phyloP scores from a whole-genome alignment of 2,329 filamentous ascomycete genomes.

The Ascomycota sp. region DNA sequence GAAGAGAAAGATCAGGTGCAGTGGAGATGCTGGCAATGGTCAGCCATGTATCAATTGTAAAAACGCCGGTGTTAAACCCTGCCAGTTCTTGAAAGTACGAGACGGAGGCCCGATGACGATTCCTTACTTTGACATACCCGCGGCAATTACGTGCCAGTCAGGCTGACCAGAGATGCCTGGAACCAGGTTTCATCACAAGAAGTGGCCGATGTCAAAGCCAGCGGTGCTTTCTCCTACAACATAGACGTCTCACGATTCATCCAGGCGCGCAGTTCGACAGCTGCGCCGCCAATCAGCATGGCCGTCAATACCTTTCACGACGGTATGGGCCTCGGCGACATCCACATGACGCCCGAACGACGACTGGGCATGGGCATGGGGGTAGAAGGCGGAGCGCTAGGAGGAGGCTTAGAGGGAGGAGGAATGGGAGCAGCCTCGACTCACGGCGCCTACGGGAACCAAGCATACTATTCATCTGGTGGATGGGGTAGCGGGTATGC shows the following conservation, averaged over 20 bases:
- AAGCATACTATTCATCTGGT: slow-evolving; percentile 7
- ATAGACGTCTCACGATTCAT: slow-evolving; percentile 12
- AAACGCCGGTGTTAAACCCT: slow-evolving; percentile 47
- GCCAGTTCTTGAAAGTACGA: slow-evolving; percentile 62
- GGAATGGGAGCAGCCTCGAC: slow-evolving; percentile 2
- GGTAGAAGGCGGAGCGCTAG: background rate
- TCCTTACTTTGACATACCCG: too few species aligned
- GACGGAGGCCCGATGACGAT: background rate
- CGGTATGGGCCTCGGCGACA: slow-evolving; percentile 3
- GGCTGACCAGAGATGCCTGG: too few species aligned
- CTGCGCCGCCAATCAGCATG: slow-evolving; percentile 3
- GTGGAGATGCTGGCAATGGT: slow-evolving; percentile 62
- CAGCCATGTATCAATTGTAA: slow-evolving; percentile 68
- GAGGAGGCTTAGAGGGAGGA: too few species aligned
- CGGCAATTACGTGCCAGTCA: too few species aligned
- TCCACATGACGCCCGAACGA: background rate
- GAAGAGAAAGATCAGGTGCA: slow-evolving; percentile 88
- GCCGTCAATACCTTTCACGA: slow-evolving; percentile 6
- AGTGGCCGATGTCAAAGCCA: slow-evolving; percentile 7
- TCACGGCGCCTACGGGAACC: slow-evolving; percentile 8
- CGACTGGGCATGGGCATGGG: background rate
- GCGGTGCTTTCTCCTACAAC: slow-evolving; percentile 10
- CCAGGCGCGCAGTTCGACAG: slow-evolving; percentile 7
- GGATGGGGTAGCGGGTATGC: slow-evolving; percentile 8
- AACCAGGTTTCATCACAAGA: slow-evolving; percentile 16